Evolutionary conservation across 371 early-diverging fungal species (phyloP).

Genomic region (Parasitella parasitica): DNA sequence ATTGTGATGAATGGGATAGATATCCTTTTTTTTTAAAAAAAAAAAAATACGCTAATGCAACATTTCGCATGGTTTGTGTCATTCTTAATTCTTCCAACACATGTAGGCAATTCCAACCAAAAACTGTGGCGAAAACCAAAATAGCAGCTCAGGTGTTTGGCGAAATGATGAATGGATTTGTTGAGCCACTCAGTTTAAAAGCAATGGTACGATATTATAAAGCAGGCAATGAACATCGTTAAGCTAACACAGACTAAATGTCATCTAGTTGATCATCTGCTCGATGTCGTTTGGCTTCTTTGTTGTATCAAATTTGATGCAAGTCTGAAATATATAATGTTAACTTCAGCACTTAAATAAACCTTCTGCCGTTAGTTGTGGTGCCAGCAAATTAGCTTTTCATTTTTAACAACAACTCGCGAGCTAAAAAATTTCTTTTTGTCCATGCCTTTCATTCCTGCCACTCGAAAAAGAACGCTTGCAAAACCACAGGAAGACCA

Average conservation of each 20-base stretch:
- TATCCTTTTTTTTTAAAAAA: slow-evolving; percentile 17
- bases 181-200: slow-evolving; percentile 17
- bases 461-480: slow-evolving; percentile 5
- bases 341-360: too few relatives aligned
- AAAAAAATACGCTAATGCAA: too few relatives aligned
- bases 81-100: neutral
- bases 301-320: slow-evolving; percentile 8
- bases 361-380: too few relatives aligned
- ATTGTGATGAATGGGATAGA: slow-evolving; percentile 23
- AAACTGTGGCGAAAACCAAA: neutral
- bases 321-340: too few relatives aligned
- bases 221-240: too few relatives aligned
- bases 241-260: too few relatives aligned
- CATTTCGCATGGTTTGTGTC: too few relatives aligned
- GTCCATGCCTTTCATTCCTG: slow-evolving; percentile 8
- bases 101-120: slow-evolving; percentile 7
- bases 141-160: slow-evolving; percentile 17
- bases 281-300: slow-evolving; percentile 8
- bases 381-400: neutral
- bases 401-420: neutral
- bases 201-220: slow-evolving; percentile 10
- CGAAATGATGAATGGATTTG: slow-evolving; percentile 17
- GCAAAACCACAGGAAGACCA: slow-evolving; percentile 5
- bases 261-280: slow-evolving; percentile 5
- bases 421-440: neutral